Evolutionary conservation across 768 basidiomycete species (phyloP).

Genomic region (Lyophyllum atratum): DNA sequence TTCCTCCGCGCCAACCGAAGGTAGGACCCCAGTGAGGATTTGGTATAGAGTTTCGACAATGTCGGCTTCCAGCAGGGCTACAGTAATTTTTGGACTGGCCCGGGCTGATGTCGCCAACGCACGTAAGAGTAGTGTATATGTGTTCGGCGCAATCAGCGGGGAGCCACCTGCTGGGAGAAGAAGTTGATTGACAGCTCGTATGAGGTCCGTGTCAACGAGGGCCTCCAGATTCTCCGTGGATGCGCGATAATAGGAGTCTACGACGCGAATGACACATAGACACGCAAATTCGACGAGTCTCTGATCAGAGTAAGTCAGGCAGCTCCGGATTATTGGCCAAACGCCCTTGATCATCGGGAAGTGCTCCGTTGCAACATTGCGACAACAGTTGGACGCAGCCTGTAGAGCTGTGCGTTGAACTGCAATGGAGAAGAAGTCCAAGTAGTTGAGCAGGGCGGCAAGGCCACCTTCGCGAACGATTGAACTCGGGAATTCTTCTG

Average conservation of each 20-base stretch:
- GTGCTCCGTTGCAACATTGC: constrained; percentile 86
- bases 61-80: constrained; percentile 87
- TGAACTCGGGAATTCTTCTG: constrained; percentile 93
- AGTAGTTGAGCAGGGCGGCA: constrained; percentile 88
- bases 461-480: constrained; percentile 97
- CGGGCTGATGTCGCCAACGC: constrained; percentile 87
- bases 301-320: constrained; percentile 90
- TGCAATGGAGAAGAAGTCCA: constrained; percentile 98
- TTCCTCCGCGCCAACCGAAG: constrained; percentile 67
- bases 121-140: constrained; percentile 85
- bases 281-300: constrained; percentile 97
- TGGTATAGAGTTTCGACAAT: constrained; percentile 93
- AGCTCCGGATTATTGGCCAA: constrained; percentile 92
- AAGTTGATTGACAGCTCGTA: constrained; percentile 82
- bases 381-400: constrained; percentile 96
- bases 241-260: constrained; percentile 89
- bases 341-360: constrained; percentile 88
- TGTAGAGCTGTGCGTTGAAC: constrained; percentile 96
- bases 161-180: constrained; percentile 86
- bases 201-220: constrained; percentile 77
- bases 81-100: constrained; percentile 84
- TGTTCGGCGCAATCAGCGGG: constrained; percentile 81
- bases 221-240: constrained; percentile 85
- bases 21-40: constrained; percentile 92
- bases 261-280: constrained; percentile 89